phyloP scores from a whole-genome alignment of 345 rosid genomes.

The Adansonia digitata region DNA sequence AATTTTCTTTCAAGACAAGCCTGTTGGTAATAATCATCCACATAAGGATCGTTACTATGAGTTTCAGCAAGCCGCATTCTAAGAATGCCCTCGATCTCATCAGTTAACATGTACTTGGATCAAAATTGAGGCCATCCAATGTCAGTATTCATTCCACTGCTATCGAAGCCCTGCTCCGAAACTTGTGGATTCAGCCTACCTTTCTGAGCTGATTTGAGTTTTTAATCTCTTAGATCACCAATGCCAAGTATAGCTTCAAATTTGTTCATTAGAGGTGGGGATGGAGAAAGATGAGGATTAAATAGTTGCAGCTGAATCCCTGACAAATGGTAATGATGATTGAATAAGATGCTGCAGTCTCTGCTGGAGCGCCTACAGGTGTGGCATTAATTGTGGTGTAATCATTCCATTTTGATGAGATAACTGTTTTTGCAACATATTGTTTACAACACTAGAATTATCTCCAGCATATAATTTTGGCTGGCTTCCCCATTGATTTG shows the following conservation, averaged over 20 bases:
- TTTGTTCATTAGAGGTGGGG: slow-evolving; percentile 53
- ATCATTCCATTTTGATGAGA: slow-evolving; percentile 72
- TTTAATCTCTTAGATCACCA: slow-evolving; percentile 60
- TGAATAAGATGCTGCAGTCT: slow-evolving; percentile 63
- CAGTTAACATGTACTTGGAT: slow-evolving; percentile 77
- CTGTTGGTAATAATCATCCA: slow-evolving; percentile 96
- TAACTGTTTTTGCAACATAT: slow-evolving; percentile 49
- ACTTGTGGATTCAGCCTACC: slow-evolving; percentile 55
- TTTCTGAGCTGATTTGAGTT: slow-evolving; percentile 60
- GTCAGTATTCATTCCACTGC: slow-evolving; percentile 37
- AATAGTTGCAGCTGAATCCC: slow-evolving; percentile 66
- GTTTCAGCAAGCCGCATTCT: slow-evolving; percentile 93
- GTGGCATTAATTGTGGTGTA: slow-evolving; percentile 54
- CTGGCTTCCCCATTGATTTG: slow-evolving; percentile 65
- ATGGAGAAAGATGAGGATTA: slow-evolving; percentile 58
- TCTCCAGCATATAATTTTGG: slow-evolving; percentile 64
- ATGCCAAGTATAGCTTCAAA: slow-evolving; percentile 48
- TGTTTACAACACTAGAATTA: slow-evolving; percentile 51
- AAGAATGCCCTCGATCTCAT: slow-evolving; percentile 77
- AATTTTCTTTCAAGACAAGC: slow-evolving; percentile 85
- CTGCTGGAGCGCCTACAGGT: slow-evolving; percentile 55
- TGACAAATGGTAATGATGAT: slow-evolving; percentile 55
- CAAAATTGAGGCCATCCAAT: slow-evolving; percentile 67
- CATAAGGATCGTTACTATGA: slow-evolving; percentile 91
- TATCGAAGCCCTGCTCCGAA: slow-evolving; percentile 57